A percentile compares a stretch with the other conserved stretches of the same genome.
Conservation (phyloP, 2,329 filamentous ascomycete genomes). For the Grosmannia huntii region DNA sequence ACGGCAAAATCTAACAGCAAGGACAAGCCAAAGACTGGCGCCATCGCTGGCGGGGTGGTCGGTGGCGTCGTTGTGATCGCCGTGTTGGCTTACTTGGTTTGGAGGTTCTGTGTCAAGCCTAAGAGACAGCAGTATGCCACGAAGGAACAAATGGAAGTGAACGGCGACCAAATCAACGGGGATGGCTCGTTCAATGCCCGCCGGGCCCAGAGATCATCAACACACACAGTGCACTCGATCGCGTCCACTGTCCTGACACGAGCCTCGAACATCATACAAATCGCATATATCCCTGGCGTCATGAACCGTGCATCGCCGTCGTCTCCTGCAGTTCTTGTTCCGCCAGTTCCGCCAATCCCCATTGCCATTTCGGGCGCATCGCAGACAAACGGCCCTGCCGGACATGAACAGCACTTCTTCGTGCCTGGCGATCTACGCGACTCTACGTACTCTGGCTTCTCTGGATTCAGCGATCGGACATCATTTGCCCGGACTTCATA, state of each 20-base stretch:
- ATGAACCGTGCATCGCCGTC: constrained; percentile 80
- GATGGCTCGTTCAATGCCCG: constrained; percentile 40
- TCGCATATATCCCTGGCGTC: constrained; percentile 95
- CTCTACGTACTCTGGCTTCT: constrained; percentile 76
- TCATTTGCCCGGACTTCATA: constrained; percentile 48
- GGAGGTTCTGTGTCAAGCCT: constrained; percentile 76
- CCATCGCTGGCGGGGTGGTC: constrained; percentile 83
- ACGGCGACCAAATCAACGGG: constrained; percentile 26
- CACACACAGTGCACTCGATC: constrained; percentile 79
- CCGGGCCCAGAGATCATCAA: constrained; percentile 58
- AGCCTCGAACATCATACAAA: constrained; percentile 98
- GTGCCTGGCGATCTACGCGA: constrained; percentile 81
- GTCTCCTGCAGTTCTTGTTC: constrained; percentile 69
- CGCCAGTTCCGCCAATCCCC: constrained; percentile 89
- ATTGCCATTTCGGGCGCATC: constrained; percentile 37
- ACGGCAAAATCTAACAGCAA: constrained; percentile 9
- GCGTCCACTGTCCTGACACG: constrained; percentile 91
- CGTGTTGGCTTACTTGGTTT: constrained; percentile 67
- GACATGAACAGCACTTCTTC: constrained; percentile 81
- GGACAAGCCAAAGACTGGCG: constrained; percentile 53
- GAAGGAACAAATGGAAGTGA: constrained; percentile 42
- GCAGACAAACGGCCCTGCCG: constrained; percentile 39
- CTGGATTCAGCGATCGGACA: constrained; percentile 47
- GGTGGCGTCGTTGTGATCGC: constrained; percentile 68
- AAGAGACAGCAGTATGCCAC: constrained; percentile 44